phyloP scores from a whole-genome alignment of 768 basidiomycete species.

The Auriculariales sp. region DNA sequence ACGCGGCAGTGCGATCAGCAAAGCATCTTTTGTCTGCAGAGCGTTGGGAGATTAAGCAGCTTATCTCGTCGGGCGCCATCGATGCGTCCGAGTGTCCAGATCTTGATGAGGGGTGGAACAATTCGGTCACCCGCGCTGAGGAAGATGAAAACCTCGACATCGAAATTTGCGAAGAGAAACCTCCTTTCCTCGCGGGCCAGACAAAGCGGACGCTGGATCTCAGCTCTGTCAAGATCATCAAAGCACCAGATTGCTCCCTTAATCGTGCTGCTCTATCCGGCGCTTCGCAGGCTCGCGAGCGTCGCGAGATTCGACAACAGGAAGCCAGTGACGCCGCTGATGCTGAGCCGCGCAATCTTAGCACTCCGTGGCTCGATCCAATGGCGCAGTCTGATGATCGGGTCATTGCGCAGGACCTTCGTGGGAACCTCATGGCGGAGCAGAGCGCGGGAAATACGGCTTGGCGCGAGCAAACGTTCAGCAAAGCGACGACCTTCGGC shows the following conservation, averaged over 20 bases:
- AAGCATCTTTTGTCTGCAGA: conserved; percentile 91
- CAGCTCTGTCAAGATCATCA: conserved; percentile 95
- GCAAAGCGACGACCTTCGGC: conserved; percentile 92
- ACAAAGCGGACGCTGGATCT: conserved; percentile 91
- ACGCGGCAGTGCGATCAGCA: conserved; percentile 51
- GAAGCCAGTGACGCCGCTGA: conserved; percentile 91
- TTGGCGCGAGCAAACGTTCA: conserved; percentile 88
- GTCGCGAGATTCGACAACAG: conserved; percentile 85
- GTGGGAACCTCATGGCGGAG: conserved; percentile 68
- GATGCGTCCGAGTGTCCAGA: conserved; percentile 90
- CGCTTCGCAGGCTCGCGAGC: conserved; percentile 86
- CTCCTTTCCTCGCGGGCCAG: conserved; percentile 89
- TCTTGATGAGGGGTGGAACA: conserved; percentile 71
- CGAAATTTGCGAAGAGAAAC: conserved; percentile 93
- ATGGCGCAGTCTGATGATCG: conserved; percentile 83
- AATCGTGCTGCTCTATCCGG: conserved; percentile 93
- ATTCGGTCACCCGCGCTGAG: conserved; percentile 65
- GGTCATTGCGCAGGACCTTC: conserved; percentile 85
- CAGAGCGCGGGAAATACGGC: conserved; percentile 69
- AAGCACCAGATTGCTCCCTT: conserved; percentile 93
- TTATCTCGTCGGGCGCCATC: conserved; percentile 89
- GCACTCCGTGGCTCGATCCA: conserved; percentile 93
- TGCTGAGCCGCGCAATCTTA: conserved; percentile 88
- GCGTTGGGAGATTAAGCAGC: conserved; percentile 98
- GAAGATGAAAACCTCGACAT: conserved; percentile 96